phyloP scores from a whole-genome alignment of 75 land plant species.

The Isoetes taiwanensis region DNA sequence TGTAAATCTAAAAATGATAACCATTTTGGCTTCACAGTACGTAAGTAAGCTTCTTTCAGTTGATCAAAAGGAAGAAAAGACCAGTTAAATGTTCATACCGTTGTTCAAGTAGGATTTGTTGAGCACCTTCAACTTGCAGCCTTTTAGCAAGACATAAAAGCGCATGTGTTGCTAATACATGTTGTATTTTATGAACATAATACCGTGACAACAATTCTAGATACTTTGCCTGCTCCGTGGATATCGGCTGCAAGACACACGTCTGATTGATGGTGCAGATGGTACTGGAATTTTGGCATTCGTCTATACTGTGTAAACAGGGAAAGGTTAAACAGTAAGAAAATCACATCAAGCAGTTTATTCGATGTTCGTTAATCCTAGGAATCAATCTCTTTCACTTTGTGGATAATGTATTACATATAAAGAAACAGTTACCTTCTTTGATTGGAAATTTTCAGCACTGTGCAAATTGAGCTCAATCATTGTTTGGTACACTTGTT shows the following conservation, averaged over 20 bases:
- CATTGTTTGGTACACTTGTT: slow-evolving; percentile 62
- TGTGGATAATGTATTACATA: background rate
- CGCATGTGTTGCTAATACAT: slow-evolving; percentile 79
- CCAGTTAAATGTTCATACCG: slow-evolving; percentile 34
- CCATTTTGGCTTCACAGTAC: too few species aligned
- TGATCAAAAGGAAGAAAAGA: background rate
- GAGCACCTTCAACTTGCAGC: slow-evolving; percentile 40
- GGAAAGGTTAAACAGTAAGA: too few species aligned
- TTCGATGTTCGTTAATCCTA: too few species aligned
- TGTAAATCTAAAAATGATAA: slow-evolving; percentile 18
- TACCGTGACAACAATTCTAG: slow-evolving; percentile 77
- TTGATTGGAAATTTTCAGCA: slow-evolving; percentile 46
- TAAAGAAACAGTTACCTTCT: slow-evolving; percentile 34
- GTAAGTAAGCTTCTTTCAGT: too few species aligned
- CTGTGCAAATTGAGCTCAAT: slow-evolving; percentile 81
- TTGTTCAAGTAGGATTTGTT: slow-evolving; percentile 53
- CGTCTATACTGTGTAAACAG: too few species aligned
- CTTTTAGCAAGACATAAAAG: slow-evolving; percentile 77
- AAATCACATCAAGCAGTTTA: too few species aligned
- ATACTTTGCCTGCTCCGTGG: slow-evolving; percentile 48
- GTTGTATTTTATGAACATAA: slow-evolving; percentile 85
- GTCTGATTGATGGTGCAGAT: too few species aligned
- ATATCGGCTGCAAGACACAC: slow-evolving; percentile 26
- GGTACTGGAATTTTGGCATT: too few species aligned
- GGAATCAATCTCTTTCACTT: too few species aligned